phyloP scores from a whole-genome alignment of 768 basidiomycete species.

The Termitomyces sp. region DNA sequence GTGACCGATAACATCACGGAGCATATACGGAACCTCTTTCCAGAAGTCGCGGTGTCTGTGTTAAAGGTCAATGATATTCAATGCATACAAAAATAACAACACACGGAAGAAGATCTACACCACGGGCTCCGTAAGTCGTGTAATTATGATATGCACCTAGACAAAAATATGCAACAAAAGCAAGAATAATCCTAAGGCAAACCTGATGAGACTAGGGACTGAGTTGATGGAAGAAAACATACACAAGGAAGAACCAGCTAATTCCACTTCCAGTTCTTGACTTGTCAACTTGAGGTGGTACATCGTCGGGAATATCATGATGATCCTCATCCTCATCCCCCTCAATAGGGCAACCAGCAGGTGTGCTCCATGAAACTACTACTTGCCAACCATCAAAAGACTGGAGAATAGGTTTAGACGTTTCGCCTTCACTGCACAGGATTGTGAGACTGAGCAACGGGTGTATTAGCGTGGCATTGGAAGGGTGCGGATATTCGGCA shows the following conservation, averaged over 20 bases:
- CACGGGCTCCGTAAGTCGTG: slow-evolving; percentile 79
- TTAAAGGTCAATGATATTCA: slow-evolving; percentile 8
- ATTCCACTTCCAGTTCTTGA: slow-evolving; percentile 62
- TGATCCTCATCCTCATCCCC: slow-evolving; percentile 30
- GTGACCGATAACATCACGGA: slow-evolving; percentile 72
- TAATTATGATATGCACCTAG: slow-evolving; percentile 88
- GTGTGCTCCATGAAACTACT: slow-evolving; percentile 55
- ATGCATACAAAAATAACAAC: slow-evolving; percentile 21
- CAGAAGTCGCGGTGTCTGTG: slow-evolving; percentile 87
- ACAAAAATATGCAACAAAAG: slow-evolving; percentile 63
- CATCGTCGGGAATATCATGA: slow-evolving; percentile 20
- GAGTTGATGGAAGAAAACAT: slow-evolving; percentile 21
- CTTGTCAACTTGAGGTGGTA: slow-evolving; percentile 18
- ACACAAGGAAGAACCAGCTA: slow-evolving; percentile 89
- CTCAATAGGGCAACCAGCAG: slow-evolving; percentile 49
- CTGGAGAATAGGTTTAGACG: slow-evolving; percentile 43
- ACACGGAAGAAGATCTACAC: slow-evolving; percentile 79
- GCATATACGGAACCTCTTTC: slow-evolving; percentile 84
- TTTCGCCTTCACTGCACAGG: slow-evolving; percentile 40
- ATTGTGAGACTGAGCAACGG: slow-evolving; percentile 62
- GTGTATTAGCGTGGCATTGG: slow-evolving; percentile 31
- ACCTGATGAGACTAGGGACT: background rate
- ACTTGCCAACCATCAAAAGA: slow-evolving; percentile 55
- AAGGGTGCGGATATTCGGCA: slow-evolving; percentile 49
- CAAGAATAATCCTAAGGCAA: slow-evolving; percentile 48